These are phyloP conservation scores for Phytophthora kernoviae DNA, from an alignment of 352 stramenopile species.

Conservation along the genomic window DNA sequence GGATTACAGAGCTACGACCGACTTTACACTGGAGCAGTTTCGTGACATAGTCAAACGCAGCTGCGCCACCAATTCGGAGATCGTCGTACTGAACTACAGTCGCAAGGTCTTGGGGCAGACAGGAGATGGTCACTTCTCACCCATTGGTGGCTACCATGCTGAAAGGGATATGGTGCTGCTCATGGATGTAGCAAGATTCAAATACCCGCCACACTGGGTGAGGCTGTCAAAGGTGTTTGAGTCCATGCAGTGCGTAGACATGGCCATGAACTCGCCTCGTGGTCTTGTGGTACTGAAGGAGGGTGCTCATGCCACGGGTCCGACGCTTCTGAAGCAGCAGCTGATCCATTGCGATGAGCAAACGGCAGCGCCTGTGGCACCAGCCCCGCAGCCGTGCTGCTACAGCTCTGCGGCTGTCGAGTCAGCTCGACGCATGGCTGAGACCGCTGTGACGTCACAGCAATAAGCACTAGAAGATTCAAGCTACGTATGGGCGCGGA, in stretches of 20 bases:
- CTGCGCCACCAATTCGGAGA: conserved; percentile 73
- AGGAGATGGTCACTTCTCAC: conserved; percentile 96
- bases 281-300: conserved; percentile 48
- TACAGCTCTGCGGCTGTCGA: conserved; percentile 34
- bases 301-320: conserved; percentile 43
- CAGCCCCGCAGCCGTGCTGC: conserved; percentile 34
- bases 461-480: conserved; percentile 13
- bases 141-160: conserved; percentile 94
- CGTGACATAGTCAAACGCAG: conserved; percentile 72
- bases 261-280: conserved; percentile 49
- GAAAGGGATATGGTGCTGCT: conserved; percentile 93
- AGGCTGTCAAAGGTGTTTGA: conserved; percentile 56
- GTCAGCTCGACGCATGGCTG: conserved; percentile 27
- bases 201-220: conserved; percentile 94
- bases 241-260: conserved; percentile 56
- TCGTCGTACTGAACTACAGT: conserved; percentile 94
- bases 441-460: conserved; percentile 18
- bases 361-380: conserved; percentile 8
- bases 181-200: conserved; percentile 96
- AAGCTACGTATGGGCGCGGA: conserved; percentile 1
- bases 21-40: conserved; percentile 62
- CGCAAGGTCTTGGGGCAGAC: conserved; percentile 93
- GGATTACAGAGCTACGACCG: conserved; percentile 43
- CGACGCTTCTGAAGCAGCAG: conserved; percentile 51
- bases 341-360: conserved; percentile 44